Percentiles rank a stretch among this genome's conserved stretches.
phyloP scores from a whole-genome alignment of 2,329 filamentous ascomycete genomes.

The Aspergillus texensis region DNA sequence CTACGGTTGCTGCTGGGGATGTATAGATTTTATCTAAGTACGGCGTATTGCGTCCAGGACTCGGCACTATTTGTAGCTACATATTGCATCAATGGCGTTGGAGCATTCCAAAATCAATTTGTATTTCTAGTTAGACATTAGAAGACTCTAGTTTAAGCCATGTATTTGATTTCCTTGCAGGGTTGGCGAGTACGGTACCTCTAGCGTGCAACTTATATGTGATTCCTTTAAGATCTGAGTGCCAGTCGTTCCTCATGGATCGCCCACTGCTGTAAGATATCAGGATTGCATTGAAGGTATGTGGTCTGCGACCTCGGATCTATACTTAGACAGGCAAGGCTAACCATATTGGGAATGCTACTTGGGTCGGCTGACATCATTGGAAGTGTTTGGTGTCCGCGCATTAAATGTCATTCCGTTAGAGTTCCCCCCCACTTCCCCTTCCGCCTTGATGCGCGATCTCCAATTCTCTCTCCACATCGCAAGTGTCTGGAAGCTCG shows the following conservation, averaged over 20 bases:
- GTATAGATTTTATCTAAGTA: conserved; percentile 17
- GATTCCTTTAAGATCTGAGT: not conserved
- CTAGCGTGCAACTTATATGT: not conserved
- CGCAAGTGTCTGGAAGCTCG: not conserved
- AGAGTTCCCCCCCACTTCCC: not conserved
- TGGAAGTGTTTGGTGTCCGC: not conserved
- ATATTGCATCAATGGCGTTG: conserved; percentile 14
- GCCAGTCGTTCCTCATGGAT: not conserved
- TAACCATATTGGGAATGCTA: not conserved
- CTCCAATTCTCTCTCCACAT: conserved; percentile 1
- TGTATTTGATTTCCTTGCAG: not conserved
- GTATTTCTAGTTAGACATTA: conserved; percentile 3
- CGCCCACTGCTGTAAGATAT: not conserved
- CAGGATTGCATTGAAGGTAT: too few relatives aligned
- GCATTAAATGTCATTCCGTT: not conserved
- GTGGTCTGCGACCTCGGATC: not conserved
- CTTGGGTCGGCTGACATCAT: not conserved
- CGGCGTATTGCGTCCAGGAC: conserved; percentile 8
- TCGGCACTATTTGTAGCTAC: conserved; percentile 11
- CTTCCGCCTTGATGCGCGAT: conserved; percentile 10
- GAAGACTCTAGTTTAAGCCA: not conserved
- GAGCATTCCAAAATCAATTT: not conserved
- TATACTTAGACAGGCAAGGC: not conserved
- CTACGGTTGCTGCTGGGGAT: conserved; percentile 8
- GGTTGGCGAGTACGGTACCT: not conserved